These are phyloP conservation scores for Ceratocystis harringtonii DNA, from an alignment of 2,329 filamentous ascomycete species.

Conservation along the genomic window DNA sequence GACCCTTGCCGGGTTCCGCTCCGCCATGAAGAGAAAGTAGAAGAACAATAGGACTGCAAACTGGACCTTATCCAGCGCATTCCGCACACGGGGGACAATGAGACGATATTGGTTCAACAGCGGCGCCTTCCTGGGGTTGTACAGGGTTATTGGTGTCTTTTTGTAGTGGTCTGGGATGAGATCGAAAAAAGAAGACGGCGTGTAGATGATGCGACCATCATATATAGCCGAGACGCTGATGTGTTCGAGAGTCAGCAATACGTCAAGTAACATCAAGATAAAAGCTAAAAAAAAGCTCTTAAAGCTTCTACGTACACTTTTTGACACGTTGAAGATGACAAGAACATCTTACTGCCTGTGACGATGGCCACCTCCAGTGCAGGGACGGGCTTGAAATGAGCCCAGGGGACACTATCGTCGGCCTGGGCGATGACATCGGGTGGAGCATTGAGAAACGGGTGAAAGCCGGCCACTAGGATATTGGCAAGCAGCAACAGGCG, in stretches of 20 bases:
- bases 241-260: neutral
- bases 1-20: slow-evolving; percentile 43
- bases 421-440: slow-evolving; percentile 43
- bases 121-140: slow-evolving; percentile 60
- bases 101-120: slow-evolving; percentile 73
- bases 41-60: slow-evolving; percentile 54
- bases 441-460: slow-evolving; percentile 73
- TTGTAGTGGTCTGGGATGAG: slow-evolving; percentile 80
- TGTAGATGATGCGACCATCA: slow-evolving; percentile 65
- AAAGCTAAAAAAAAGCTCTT: neutral
- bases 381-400: slow-evolving; percentile 47
- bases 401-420: slow-evolving; percentile 33
- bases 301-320: slow-evolving; percentile 39
- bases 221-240: slow-evolving; percentile 59
- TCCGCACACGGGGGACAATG: slow-evolving; percentile 65
- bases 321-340: slow-evolving; percentile 64
- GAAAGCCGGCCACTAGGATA: slow-evolving; percentile 68
- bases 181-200: slow-evolving; percentile 66
- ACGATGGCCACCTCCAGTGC: slow-evolving; percentile 73
- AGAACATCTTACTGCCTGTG: slow-evolving; percentile 63
- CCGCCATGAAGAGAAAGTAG: slow-evolving; percentile 58
- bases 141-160: slow-evolving; percentile 64
- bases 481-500: slow-evolving; percentile 62
- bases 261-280: neutral
- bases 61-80: slow-evolving; percentile 58